Evolutionary conservation across 768 basidiomycete species (phyloP).

Genomic region (Leccinum ochraceum): DNA sequence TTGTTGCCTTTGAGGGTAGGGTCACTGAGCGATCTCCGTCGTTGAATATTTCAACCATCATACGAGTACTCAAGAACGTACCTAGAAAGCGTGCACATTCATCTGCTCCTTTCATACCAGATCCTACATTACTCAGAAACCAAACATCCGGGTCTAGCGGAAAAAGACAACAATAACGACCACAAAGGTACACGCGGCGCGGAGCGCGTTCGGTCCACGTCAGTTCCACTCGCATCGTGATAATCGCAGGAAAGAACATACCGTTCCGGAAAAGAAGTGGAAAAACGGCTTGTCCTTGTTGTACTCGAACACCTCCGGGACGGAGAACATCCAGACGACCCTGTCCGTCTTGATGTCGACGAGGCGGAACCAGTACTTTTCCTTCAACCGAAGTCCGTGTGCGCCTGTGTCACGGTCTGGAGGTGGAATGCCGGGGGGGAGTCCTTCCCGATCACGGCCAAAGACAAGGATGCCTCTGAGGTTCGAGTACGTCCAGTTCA

Average conservation of each 20-base stretch:
- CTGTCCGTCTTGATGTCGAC: slow-evolving; percentile 56
- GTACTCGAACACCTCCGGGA: slow-evolving; percentile 65
- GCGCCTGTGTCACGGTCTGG: slow-evolving; percentile 20
- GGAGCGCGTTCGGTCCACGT: not conserved
- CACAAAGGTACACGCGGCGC: not conserved
- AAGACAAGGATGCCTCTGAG: slow-evolving; percentile 63
- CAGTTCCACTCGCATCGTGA: not conserved
- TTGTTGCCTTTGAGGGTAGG: too few species aligned
- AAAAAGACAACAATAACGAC: not conserved
- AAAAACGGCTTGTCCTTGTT: slow-evolving; percentile 88
- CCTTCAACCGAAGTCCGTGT: slow-evolving; percentile 31
- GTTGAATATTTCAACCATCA: too few species aligned
- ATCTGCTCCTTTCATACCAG: too few species aligned
- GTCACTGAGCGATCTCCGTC: too few species aligned
- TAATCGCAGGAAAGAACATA: slow-evolving; percentile 39
- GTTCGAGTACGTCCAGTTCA: slow-evolving; percentile 61
- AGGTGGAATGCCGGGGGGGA: slow-evolving; percentile 24
- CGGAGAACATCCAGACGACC: slow-evolving; percentile 68
- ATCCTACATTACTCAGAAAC: slow-evolving; percentile 35
- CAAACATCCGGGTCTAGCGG: slow-evolving; percentile 46
- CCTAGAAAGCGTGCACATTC: too few species aligned
- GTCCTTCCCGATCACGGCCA: slow-evolving; percentile 36
- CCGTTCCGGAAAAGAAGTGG: slow-evolving; percentile 85
- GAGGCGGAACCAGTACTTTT: slow-evolving; percentile 64
- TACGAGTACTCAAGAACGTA: too few species aligned